Evolutionary conservation across 441 rosid species (phyloP).

Genomic region (Jatropha multifida): DNA sequence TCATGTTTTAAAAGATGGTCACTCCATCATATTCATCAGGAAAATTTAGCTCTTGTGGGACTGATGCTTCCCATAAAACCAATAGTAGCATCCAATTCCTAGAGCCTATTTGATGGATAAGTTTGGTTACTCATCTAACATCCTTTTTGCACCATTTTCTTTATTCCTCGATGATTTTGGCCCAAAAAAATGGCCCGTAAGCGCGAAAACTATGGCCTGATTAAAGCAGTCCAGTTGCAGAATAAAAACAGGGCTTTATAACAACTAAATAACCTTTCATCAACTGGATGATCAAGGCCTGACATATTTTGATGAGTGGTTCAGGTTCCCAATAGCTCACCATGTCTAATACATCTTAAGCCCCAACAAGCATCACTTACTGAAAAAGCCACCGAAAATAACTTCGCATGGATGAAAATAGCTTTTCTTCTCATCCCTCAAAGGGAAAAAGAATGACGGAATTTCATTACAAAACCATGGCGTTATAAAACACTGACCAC

Average conservation of each 20-base stretch:
- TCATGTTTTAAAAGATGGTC: too few relatives aligned
- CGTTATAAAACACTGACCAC: neutral
- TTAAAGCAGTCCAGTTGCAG: neutral
- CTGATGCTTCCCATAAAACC: neutral
- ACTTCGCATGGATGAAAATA: neutral
- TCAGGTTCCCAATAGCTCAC: neutral
- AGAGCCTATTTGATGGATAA: neutral
- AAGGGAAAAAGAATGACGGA: neutral
- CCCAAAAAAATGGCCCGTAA: neutral
- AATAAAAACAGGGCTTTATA: neutral
- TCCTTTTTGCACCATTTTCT: neutral
- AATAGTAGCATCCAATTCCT: neutral
- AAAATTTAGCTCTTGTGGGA: too few relatives aligned
- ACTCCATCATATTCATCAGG: too few relatives aligned
- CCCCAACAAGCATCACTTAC: neutral
- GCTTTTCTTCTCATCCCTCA: neutral
- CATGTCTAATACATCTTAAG: neutral
- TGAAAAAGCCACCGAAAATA: neutral
- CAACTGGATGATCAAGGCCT: neutral
- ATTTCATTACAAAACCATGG: neutral
- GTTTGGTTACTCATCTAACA: neutral
- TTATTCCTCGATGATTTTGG: neutral
- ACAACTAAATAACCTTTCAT: neutral
- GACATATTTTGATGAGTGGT: neutral
- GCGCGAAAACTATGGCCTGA: too few relatives aligned